Evolutionary conservation across 805 yeast genomes (phyloP), one percentile per base, ranked within the genome.

Genomic region (Hanseniaspora jakobsenii): DNA sequence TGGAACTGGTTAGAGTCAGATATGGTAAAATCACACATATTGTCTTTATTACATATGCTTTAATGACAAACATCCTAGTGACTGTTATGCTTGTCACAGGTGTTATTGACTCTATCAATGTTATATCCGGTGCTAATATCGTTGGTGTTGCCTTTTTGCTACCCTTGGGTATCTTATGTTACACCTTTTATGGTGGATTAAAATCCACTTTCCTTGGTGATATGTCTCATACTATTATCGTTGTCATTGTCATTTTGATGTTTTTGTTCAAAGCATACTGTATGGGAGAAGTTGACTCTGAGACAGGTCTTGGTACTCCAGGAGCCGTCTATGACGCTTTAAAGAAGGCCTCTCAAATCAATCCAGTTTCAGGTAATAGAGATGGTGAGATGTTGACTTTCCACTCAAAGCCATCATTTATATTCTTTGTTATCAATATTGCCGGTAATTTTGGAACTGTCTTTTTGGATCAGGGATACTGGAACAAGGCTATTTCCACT

Each of bases 31-130:
- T 63, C 16, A 79, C 87, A 5, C 96, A 87, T 58, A 62, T 62
- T 21, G 75, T 78, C 6, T 81, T 67, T 59, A 66, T 82, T 58
- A 78, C 79, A 59, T 86, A 82, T 65, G 95, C 91, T 1, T 64
- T 84, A 44, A 87, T 87, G 5, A 84, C 95, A 28, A 87, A 87
- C 58, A 75, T 87, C 49, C 68, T 87, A 49, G 96, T 87, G 48
- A 84, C 94, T 24, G 94, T 93, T 3, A 85, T 85, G 95, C 70
- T 87, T 35, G 66, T 87, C 42, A 79, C 94, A 4, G 95, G 95
- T 49, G 95, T 94, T 27, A 77, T 93, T 36, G 91, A 94, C 1
- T 81, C 84, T 6, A 77, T 86, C 45, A 69, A 64, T 50, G 81
- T 79, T 53, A 67, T 87, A 50, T 85, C 95, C 2, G 95, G 95